Base-by-base conservation (phyloP, 2,329 filamentous ascomycete species). In the Beauveria caledonica region DNA sequence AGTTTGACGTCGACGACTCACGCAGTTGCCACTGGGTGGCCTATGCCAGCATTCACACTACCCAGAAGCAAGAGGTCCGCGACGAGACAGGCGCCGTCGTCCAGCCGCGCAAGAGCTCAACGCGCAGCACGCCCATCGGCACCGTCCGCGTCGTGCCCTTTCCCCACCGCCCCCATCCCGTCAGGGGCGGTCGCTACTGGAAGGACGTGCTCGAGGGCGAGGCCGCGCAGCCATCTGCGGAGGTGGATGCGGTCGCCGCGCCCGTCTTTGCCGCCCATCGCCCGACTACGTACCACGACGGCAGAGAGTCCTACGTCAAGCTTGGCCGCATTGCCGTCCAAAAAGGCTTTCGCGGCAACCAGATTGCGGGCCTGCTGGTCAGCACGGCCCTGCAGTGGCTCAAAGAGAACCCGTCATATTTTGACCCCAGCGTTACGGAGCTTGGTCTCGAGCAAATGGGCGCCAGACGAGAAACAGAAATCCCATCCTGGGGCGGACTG, bases 11-110 rank as follows among this genome's bases (percentile, higher is more conserved):
- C 1, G 91, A 97, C 70, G 93, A 97, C 71, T 66, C 80, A 1
- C 83, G 89, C 40, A 87, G 85, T 66, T 93, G 87, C 75, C 92
- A 97, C 73, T 96, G 90, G 89, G 87, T 96, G 33, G 78, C 87
- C n/a, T 96, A 96, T 73, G 84, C 85, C 52, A 85, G 80, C 17
- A 79, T 88, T 60, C 80, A 81, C 58, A 76, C 73, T 53, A 74
- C 71, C 3, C 73, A 74, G 49, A 72, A 73, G 62, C 69, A 71
- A 5, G 78, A 80, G 69, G 66, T 75, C 49, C 74, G 73, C 29
- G 76, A 82, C 67, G 71, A 74, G 5, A 66, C 68, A n/a, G 76
- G 74, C 61, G 71, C 74, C 39, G 68, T 80, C 42, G 51, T 76
- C 50, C 72, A 70, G 19, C 74, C 73, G n/a, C 73, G 76, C 54